Base-by-base conservation (phyloP, 1,284 basidiomycete species). In the Serendipita sp. region DNA sequence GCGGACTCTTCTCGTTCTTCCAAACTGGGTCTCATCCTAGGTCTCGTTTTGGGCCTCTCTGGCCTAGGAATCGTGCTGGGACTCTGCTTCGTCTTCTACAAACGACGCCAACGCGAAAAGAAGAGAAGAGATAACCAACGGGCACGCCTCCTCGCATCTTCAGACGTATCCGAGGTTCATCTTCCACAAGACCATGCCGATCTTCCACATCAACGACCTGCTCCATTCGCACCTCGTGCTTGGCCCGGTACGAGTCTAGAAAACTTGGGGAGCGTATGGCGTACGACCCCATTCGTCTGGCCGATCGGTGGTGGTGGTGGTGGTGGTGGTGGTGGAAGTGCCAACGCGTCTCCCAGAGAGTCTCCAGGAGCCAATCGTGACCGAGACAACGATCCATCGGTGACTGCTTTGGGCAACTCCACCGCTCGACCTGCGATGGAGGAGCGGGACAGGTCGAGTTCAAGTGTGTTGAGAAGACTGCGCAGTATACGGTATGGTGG, bases 101-200 rank as follows among this genome's bases (percentile, higher is more conserved):
- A 58, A 32, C 53, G 53, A 30, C 53, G 32, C 34, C n/a, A 58
- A n/a, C 29, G 29, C 32, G 26, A 30, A 10, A n/a, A 8, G 15
- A n/a, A 58, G 32, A 26, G 53, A 58, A 22, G 53, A 30, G 53
- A 58, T n/a, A 58, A 58, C 53, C 53, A 58, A 35, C 53, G 53
- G 8, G 53, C 53, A 35, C 53, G 53, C 1, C 26, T 58, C 2
- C 29, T 58, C 10, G 53, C 53, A 4, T 10, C 34, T 26, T 30
- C 29, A 4, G 53, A 58, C 29, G 26, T 58, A 10, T 58, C 53
- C 1, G 29, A 58, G 1, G 34, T 35, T 2, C 53, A 58, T 26
- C 53, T 58, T 0, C 53, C 53, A n/a, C 26, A 26, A 32, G 32
- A 58, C 32, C n/a, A 30, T 35, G 26, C 26, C 53, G 53, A 58